phyloP scores from a whole-genome alignment of 495 filamentous ascomycete species.

The Penicillium macrosclerotiorum region DNA sequence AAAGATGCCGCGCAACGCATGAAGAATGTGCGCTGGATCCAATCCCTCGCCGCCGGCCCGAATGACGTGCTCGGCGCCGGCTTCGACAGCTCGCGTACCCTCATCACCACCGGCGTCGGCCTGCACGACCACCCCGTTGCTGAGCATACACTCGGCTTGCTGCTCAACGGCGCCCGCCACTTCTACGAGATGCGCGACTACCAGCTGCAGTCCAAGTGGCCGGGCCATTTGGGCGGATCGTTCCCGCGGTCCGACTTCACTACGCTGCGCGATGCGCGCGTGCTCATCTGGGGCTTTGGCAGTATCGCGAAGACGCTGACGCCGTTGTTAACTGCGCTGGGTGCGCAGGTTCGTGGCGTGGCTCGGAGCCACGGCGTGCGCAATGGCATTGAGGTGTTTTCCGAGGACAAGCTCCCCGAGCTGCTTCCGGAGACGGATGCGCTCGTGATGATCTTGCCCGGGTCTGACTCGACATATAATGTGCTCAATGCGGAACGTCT shows the following conservation, averaged over 20 bases:
- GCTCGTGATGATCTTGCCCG: constrained; percentile 31
- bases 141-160: constrained; percentile 54
- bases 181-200: constrained; percentile 60
- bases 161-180: constrained; percentile 47
- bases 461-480: constrained; percentile 22
- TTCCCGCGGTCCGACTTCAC: constrained; percentile 55
- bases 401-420: constrained; percentile 29
- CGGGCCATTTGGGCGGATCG: constrained; percentile 52
- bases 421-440: constrained; percentile 28
- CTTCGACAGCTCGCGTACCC: constrained; percentile 44
- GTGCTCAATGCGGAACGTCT: constrained; percentile 25
- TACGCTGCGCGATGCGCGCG: constrained; percentile 48
- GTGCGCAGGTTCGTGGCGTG: constrained; percentile 24
- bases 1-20: constrained; percentile 46
- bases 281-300: constrained; percentile 33
- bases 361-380: constrained; percentile 26
- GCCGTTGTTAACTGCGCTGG: constrained; percentile 24
- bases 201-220: constrained; percentile 53
- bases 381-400: constrained; percentile 43
- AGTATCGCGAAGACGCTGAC: constrained; percentile 36
- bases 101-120: constrained; percentile 56
- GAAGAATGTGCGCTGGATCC: constrained; percentile 57
- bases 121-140: constrained; percentile 60
- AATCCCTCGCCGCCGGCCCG: constrained; percentile 58
- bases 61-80: constrained; percentile 59